Conservation (phyloP, 495 filamentous ascomycete species). For the Penicillium salamii region DNA sequence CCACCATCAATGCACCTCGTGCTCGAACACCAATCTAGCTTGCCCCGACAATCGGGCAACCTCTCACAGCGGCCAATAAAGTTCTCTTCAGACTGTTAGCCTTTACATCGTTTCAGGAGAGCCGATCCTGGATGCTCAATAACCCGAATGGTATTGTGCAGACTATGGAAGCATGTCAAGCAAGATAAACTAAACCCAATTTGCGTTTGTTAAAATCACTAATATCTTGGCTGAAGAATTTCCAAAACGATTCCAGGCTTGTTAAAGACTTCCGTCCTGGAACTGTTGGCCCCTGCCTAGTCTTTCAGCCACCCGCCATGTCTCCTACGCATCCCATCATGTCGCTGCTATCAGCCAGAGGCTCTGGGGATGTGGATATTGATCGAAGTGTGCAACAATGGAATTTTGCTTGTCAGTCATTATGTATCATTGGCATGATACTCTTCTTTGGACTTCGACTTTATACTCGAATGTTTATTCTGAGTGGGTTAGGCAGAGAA, state of each 20-base stretch:
- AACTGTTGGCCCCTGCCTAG: no score
- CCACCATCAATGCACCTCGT: not conserved
- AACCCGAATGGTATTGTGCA: not conserved
- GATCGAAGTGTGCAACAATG: constrained; percentile 22
- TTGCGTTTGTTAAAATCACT: not conserved
- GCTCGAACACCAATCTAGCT: no score
- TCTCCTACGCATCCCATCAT: not conserved
- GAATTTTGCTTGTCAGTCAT: constrained; percentile 25
- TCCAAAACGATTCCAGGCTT: not conserved
- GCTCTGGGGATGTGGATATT: constrained; percentile 4
- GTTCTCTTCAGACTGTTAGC: not conserved
- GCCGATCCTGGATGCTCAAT: not conserved
- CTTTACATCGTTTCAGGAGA: not conserved
- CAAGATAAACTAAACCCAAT: not conserved
- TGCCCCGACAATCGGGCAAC: no score
- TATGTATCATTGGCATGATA: constrained; percentile 26
- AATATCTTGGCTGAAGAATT: not conserved
- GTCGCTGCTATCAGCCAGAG: constrained; percentile 2
- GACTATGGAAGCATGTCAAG: not conserved
- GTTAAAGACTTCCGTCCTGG: not conserved
- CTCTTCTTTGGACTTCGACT: constrained; percentile 23
- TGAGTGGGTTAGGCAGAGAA: constrained; percentile 23
- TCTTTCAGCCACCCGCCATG: not conserved
- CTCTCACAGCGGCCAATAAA: not conserved
- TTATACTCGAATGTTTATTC: constrained; percentile 23